phyloP scores from a whole-genome alignment of 805 yeast genomes.

The Candida ascalaphidarum region DNA sequence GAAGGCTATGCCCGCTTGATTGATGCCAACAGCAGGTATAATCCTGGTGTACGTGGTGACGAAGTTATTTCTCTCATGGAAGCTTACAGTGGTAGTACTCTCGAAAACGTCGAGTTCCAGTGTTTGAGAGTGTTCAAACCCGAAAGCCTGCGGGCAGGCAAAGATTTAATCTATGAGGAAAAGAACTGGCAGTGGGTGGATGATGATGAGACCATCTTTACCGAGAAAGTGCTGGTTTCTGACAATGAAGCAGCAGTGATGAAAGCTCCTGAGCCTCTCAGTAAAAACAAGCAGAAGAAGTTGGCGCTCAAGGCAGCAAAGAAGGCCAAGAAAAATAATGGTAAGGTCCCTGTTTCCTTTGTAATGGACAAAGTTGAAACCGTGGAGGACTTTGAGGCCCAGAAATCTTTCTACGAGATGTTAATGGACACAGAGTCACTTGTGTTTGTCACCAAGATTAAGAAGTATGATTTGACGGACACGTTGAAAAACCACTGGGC shows the following conservation, averaged over 20 bases:
- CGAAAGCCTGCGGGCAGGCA: no score
- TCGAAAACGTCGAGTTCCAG: conserved; percentile 7
- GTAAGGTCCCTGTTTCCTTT: no score
- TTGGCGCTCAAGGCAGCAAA: conserved; percentile 1
- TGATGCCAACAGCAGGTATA: conserved; percentile 7
- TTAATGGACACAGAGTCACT: conserved; percentile 33
- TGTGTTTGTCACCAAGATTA: conserved; percentile 25
- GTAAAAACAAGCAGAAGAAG: no score
- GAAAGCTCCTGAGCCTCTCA: no score
- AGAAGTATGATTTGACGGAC: conserved; percentile 29
- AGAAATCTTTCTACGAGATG: conserved; percentile 17
- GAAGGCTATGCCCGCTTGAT: conserved; percentile 11
- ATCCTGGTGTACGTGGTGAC: conserved; percentile 11
- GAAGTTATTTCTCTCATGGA: conserved; percentile 10
- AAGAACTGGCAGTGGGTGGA: no score
- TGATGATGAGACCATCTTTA: no score
- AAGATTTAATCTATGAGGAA: no score
- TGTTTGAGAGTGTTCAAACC: conserved; percentile 9
- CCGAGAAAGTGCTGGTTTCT: no score
- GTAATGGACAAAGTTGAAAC: conserved; percentile 1
- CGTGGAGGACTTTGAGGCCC: neutral
- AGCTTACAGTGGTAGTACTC: conserved; percentile 4
- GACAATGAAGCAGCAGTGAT: no score
- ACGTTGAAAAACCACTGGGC: no score
- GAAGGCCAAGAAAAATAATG: conserved; percentile 1